Conservation (phyloP, 2,329 filamentous ascomycete genomes). For the Aspergillus aculeatinus region DNA sequence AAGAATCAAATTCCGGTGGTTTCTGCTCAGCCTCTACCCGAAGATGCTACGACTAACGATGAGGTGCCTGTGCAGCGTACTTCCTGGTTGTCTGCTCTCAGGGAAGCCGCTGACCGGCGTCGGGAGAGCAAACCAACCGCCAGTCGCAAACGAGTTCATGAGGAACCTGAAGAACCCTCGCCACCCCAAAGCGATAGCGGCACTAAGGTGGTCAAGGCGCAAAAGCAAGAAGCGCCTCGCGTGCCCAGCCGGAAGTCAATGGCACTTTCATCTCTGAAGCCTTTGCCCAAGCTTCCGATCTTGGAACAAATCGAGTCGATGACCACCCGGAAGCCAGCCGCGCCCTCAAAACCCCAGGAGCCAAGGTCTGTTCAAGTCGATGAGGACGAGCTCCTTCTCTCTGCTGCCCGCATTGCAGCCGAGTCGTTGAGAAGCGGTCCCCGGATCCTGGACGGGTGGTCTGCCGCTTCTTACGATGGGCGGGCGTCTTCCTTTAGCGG, state of each 20-base stretch:
- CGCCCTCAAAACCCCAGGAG: slow-evolving; percentile 21
- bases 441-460: slow-evolving; percentile 29
- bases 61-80: slow-evolving; percentile 11
- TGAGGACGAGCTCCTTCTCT: slow-evolving; percentile 44
- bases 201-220: slow-evolving; percentile 28
- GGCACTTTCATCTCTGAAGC: slow-evolving; percentile 32
- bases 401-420: slow-evolving; percentile 42
- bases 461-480: slow-evolving; percentile 23
- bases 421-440: slow-evolving; percentile 40
- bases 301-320: slow-evolving; percentile 33
- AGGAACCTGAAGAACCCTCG: slow-evolving; percentile 21
- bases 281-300: slow-evolving; percentile 35
- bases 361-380: slow-evolving; percentile 33
- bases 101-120: slow-evolving; percentile 25
- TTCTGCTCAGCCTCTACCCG: neutral
- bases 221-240: slow-evolving; percentile 17
- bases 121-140: slow-evolving; percentile 19
- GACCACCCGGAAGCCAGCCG: slow-evolving; percentile 24
- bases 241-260: slow-evolving; percentile 25
- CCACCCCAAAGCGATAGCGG: slow-evolving; percentile 10
- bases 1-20: neutral
- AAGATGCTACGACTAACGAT: neutral
- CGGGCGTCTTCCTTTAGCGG: slow-evolving; percentile 28
- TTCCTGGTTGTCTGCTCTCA: slow-evolving; percentile 22
- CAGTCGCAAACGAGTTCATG: slow-evolving; percentile 31